Percentiles rank a stretch among this genome's conserved stretches.
Conservation (phyloP, 2,329 filamentous ascomycete species). For the Aspergillus terreus region DNA sequence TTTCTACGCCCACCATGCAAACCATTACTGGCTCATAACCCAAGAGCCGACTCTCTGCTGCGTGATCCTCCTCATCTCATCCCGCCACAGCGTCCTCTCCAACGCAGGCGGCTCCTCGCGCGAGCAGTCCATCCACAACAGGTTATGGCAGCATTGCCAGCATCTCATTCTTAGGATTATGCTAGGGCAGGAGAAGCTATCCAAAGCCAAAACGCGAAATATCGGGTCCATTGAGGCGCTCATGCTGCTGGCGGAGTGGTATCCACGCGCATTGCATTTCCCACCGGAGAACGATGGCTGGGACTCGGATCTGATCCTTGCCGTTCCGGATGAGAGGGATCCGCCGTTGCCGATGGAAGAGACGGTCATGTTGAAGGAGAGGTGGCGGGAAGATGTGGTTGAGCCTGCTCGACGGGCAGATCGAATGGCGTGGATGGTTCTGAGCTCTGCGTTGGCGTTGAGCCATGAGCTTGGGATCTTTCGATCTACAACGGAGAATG, state of each 20-base stretch:
- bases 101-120: conserved; percentile 41
- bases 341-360: conserved; percentile 29
- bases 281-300: conserved; percentile 52
- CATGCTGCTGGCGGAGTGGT: conserved; percentile 52
- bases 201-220: conserved; percentile 45
- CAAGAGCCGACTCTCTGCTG: conserved; percentile 51
- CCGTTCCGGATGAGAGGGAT: conserved; percentile 36
- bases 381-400: conserved; percentile 52
- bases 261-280: conserved; percentile 50
- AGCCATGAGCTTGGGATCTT: conserved; percentile 50
- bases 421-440: conserved; percentile 57
- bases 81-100: conserved; percentile 42
- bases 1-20: conserved; percentile 45
- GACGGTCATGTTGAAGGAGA: conserved; percentile 27
- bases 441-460: conserved; percentile 49
- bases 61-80: conserved; percentile 52
- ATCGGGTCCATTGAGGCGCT: conserved; percentile 51
- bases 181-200: conserved; percentile 50
- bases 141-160: conserved; percentile 52
- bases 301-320: conserved; percentile 49
- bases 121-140: conserved; percentile 48
- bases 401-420: conserved; percentile 51
- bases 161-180: conserved; percentile 50
- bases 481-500: conserved; percentile 25
- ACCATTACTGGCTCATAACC: conserved; percentile 46